Evolutionary conservation across 2,329 filamentous ascomycete species (phyloP), one percentile per base, ranked within the genome.

Genomic region (Neofusicoccum cordaticola): DNA sequence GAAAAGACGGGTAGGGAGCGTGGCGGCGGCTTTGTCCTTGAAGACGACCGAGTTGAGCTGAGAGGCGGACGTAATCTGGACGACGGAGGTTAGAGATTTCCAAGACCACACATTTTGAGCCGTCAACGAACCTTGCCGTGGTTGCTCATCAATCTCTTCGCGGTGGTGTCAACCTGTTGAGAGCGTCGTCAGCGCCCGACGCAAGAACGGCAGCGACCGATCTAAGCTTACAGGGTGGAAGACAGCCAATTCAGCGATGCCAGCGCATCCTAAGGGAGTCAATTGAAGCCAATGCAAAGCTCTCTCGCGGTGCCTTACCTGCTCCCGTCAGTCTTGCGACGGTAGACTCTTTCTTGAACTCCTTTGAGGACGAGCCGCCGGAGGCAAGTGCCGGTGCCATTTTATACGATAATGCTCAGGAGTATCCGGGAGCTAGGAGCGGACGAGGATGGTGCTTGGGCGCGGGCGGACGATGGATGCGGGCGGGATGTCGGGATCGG

Each of bases 141-240:
- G 81, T 99, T 97, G 87, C 93, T 97, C 95, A 99, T 99, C 80
- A 99, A 87, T 71, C 95, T 92, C 85, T 99, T 99, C 68, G 95
- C 94, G 74, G 96, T 97, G 58, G 95, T 99, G 81, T 99, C 95
- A 78, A 99, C 92, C 91, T 94, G 75, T 71, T 42, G 48, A n/a
- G 27, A 71, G 67, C 77, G 69, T 50, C 37, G 35, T 57, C 45
- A 66, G 77, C 68, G 72, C 62, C 62, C 57, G 39, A 58, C 48
- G 60, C 44, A 19, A 4, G 8, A 66, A 76, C 22, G n/a, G 27
- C 42, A n/a, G 12, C 19, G 41, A 52, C 15, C 13, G 42, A 19
- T 41, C 34, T 34, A 27, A 50, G 50, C 66, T 42, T 85, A 92
- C 92, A 69, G 92, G 92, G 77, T 96, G 92, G 84, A 97, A 97